Evolutionary conservation across 305 asterid genomes (phyloP).

Genomic region (Fraxinus albicans): DNA sequence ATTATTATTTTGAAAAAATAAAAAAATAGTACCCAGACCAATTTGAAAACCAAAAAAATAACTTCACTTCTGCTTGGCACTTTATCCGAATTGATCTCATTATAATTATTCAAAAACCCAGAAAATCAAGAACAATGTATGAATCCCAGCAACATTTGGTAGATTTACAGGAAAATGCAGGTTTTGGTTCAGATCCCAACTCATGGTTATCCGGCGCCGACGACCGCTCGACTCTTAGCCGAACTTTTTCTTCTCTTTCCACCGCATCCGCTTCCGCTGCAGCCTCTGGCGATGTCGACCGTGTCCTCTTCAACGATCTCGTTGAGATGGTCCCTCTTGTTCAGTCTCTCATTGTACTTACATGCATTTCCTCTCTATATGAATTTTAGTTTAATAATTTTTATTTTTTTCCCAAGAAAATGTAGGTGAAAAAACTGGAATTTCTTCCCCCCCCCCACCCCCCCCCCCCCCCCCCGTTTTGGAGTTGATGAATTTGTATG

Average conservation of each 20-base stretch:
- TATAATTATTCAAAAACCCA: not conserved
- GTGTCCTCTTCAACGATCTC: constrained; percentile 58
- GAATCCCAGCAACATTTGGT: constrained; percentile 46
- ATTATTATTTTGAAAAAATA: too few relatives aligned
- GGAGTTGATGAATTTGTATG: not conserved
- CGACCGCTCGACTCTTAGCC: constrained; percentile 44
- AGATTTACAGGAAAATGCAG: constrained; percentile 60
- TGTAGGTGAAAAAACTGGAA: not conserved
- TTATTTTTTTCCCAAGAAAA: not conserved
- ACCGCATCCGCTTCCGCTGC: constrained; percentile 54
- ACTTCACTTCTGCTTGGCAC: not conserved
- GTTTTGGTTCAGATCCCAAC: constrained; percentile 60
- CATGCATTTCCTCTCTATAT: constrained; percentile 16
- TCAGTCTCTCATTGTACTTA: constrained; percentile 77
- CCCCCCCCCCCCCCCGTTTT: not conserved
- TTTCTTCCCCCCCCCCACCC: too few relatives aligned
- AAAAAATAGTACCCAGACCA: not conserved
- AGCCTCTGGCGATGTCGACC: constrained; percentile 72
- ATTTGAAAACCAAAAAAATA: not conserved
- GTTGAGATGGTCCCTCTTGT: constrained; percentile 92
- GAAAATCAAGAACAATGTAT: not conserved
- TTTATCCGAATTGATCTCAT: not conserved
- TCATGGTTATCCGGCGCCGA: constrained; percentile 81
- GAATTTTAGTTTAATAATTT: not conserved
- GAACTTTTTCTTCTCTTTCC: constrained; percentile 65